phyloP scores from a whole-genome alignment of 2,329 filamentous ascomycete species.

The Penicillium sp. region DNA sequence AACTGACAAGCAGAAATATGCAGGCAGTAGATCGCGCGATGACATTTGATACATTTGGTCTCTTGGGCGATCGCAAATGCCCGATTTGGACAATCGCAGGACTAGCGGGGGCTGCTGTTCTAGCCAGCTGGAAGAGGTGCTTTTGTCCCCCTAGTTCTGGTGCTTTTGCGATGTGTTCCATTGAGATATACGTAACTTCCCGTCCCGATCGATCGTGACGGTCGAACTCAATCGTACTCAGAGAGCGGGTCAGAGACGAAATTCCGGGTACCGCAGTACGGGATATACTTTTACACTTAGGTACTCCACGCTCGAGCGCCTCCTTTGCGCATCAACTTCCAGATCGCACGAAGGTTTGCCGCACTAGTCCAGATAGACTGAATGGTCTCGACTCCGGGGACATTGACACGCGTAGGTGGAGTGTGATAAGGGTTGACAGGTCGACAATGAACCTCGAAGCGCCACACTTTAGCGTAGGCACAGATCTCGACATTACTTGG shows the following conservation, averaged over 20 bases:
- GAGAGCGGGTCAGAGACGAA: not conserved
- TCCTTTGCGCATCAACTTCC: not conserved
- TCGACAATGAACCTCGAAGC: not conserved
- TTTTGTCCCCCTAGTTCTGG: not conserved
- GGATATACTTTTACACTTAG: not conserved
- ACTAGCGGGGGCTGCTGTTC: not conserved
- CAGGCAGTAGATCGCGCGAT: slow-evolving; percentile 10
- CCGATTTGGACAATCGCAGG: slow-evolving; percentile 2
- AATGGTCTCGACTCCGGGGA: not conserved
- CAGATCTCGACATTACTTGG: not conserved
- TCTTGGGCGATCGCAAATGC: slow-evolving; percentile 3
- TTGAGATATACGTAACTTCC: slow-evolving; percentile 15
- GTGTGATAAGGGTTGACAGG: not conserved
- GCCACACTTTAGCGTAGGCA: not conserved
- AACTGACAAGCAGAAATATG: not conserved
- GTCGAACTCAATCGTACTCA: slow-evolving; percentile 16
- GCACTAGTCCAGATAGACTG: not conserved
- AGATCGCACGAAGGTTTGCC: not conserved
- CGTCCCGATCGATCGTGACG: slow-evolving; percentile 21
- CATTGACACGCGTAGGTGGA: not conserved
- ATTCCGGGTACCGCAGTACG: not conserved
- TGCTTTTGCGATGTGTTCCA: slow-evolving; percentile 12
- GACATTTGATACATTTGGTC: slow-evolving; percentile 8
- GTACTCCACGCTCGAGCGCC: not conserved
- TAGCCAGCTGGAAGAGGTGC: not conserved